Base-by-base conservation (phyloP, 345 rosid species). In the Citrus medica region DNA sequence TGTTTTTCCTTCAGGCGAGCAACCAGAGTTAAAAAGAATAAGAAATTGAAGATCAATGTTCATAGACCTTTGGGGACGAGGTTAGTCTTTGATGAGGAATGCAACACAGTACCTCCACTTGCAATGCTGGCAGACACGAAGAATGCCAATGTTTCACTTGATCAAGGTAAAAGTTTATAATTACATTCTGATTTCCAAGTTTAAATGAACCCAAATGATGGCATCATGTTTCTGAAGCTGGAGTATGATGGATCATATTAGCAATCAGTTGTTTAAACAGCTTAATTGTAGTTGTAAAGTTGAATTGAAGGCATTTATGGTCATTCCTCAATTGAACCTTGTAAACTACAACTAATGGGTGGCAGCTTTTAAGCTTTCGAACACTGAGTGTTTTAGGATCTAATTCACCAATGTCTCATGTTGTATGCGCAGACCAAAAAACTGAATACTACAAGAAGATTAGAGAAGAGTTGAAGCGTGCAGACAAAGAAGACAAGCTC, bases 61-160 rank as follows among this genome's bases (percentile, higher is more conserved):
- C 88, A 96, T 80, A 92, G 96, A 77, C 98, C 97, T 42, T 82
- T 76, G 28, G 99, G 99, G 74, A 78, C 92, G 25, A 86, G 95
- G 81, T 88, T 89, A 66, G 92, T 91, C 82, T 92, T 92, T 62
- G 97, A 96, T 66, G 98, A 96, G 74, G 91, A 91, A 79, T 97
- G 98, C 78, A 91, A 92, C 53, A 70, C 97, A 8, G 85, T 87
- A 73, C 90, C 95, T 74, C 98, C 99, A 14, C 88, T 94, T 55
- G 97, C 99, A 69, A 85, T 84, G 81, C 69, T 95, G 76, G 99
- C 94, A 76, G 93, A 85, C 62, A 67, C 83, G 53, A 87, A 68
- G 32, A 82, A 59, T 70, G 84, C 71, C 27, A 87, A 90, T 67
- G 68, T 86, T 74, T 78, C 76, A 30, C 92, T 96, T 64, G 95